Evolutionary conservation across 1,139 yeast species (phyloP), one percentile per base, ranked within the genome.

Genomic region (Taphrina pruni): DNA sequence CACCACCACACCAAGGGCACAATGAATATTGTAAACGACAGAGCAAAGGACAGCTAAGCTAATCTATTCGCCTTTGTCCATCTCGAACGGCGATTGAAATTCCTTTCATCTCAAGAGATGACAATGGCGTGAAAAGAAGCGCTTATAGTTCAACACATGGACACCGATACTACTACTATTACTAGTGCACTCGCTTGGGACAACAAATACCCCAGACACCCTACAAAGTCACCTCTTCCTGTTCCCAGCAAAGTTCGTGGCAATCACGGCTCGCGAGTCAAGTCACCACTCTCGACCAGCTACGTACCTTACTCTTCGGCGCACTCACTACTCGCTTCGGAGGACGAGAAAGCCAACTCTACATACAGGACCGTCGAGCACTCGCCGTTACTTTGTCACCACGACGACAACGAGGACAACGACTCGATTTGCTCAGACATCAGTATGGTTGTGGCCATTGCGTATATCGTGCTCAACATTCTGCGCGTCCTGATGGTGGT

Each of bases 381-480:
- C 4, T 45, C 48, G 48, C 54, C 36, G 2, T n/a, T 50, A 21
- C 35, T 50, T 21, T 50, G 54, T 21, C 36, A 3, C 5, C 54
- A 21, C 2, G 36, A 50, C 32, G 32, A 26, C 32, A 4, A 26
- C 32, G 32, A 26, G 32, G 32, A 26, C 32, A 8, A 50, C 36
- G 11, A 35, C 11, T n/a, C 21, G n/a, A 8, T 50, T 11, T 50
- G 54, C n/a, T 50, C 54, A 21, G 54, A 50, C 36, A 50, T 50
- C 57, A 60, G 41, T 35, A 62, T 62, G 66, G 41, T 43, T 50
- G 51, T 56, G 12, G 52, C 58, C 8, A 36, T 52, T 9, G 54
- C 67, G 11, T 64, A 64, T 38, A 36, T 64, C 55, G 39, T 55
- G 7, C 67, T 64, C 67, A 64, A 64, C 48, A 46, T 55, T 38